These are phyloP conservation scores for Brassica nigra DNA, from an alignment of 345 rosid species.

Conservation along the genomic window DNA sequence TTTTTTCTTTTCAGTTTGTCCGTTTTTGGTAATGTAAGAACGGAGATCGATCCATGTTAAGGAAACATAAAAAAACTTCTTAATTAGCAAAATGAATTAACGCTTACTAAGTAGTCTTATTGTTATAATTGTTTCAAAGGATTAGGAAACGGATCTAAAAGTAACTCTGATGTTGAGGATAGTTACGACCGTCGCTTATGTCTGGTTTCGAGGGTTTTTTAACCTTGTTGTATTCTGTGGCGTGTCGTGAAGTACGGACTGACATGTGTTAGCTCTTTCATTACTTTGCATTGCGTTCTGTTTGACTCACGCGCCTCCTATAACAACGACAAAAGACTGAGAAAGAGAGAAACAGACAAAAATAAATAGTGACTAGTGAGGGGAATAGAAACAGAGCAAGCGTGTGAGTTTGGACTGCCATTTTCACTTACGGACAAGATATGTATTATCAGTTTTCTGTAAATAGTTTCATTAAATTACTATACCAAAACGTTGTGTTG, in stretches of 20 bases:
- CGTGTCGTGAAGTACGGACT: conserved; percentile 40
- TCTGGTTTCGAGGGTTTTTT: conserved; percentile 34
- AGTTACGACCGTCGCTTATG: conserved; percentile 34
- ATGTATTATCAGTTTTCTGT: neutral
- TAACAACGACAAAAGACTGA: conserved; percentile 34
- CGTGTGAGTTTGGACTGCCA: conserved; percentile 49
- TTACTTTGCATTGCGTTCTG: conserved; percentile 12
- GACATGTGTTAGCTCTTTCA: conserved; percentile 34
- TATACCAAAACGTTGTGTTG: neutral
- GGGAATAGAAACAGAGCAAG: conserved; percentile 42
- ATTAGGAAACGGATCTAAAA: neutral
- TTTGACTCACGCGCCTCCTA: conserved; percentile 39
- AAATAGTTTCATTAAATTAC: neutral
- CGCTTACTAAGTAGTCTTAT: neutral
- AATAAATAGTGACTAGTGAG: conserved; percentile 31
- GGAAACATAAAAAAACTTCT: neutral
- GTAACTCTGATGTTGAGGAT: conserved; percentile 3
- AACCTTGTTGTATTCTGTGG: conserved; percentile 24
- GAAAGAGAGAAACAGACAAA: conserved; percentile 30
- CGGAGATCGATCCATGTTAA: conserved; percentile 24
- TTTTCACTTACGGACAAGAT: conserved; percentile 32
- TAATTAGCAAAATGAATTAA: neutral
- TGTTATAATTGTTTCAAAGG: neutral
- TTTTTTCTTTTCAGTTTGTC: neutral
- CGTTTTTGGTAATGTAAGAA: conserved; percentile 19